phyloP scores from a whole-genome alignment of 495 filamentous ascomycete species.

The Podospora tetraspora region DNA sequence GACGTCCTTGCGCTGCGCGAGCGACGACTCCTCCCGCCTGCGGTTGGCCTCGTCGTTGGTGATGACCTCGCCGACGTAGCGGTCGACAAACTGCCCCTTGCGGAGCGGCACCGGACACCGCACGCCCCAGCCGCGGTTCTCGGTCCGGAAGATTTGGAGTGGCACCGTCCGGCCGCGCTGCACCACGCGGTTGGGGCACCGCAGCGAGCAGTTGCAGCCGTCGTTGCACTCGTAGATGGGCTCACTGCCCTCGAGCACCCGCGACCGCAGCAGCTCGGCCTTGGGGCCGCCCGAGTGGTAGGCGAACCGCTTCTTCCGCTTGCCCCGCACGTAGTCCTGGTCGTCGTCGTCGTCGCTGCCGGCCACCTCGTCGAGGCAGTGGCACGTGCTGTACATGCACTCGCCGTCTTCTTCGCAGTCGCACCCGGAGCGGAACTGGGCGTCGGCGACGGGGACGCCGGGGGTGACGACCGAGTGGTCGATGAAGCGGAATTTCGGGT shows the following conservation, averaged over 20 bases:
- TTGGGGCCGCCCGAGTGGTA: conserved; percentile 41
- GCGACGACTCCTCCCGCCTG: conserved; percentile 51
- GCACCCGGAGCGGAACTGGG: conserved; percentile 52
- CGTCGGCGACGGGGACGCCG: conserved; percentile 42
- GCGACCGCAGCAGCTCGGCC: conserved; percentile 39
- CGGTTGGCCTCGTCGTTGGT: conserved; percentile 60
- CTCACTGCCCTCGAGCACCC: conserved; percentile 47
- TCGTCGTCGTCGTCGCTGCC: conserved; percentile 27
- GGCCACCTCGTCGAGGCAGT: conserved; percentile 50
- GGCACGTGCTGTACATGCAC: conserved; percentile 47
- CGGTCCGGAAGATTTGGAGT: conserved; percentile 78
- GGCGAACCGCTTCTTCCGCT: conserved; percentile 33
- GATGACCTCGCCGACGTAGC: conserved; percentile 85
- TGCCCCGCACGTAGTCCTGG: neutral
- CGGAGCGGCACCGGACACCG: conserved; percentile 61
- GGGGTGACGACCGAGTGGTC: conserved; percentile 39
- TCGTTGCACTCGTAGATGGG: conserved; percentile 81
- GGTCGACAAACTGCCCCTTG: conserved; percentile 80
- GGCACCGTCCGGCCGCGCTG: conserved; percentile 69
- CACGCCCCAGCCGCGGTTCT: conserved; percentile 76
- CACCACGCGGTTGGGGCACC: conserved; percentile 77
- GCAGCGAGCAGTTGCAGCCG: conserved; percentile 57
- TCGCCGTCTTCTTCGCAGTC: conserved; percentile 41
- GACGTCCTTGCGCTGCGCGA: conserved; percentile 48
- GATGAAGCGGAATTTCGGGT: conserved; percentile 51